Evolutionary conservation across 495 filamentous ascomycete species (phyloP).

Genomic region (Halenospora varia): DNA sequence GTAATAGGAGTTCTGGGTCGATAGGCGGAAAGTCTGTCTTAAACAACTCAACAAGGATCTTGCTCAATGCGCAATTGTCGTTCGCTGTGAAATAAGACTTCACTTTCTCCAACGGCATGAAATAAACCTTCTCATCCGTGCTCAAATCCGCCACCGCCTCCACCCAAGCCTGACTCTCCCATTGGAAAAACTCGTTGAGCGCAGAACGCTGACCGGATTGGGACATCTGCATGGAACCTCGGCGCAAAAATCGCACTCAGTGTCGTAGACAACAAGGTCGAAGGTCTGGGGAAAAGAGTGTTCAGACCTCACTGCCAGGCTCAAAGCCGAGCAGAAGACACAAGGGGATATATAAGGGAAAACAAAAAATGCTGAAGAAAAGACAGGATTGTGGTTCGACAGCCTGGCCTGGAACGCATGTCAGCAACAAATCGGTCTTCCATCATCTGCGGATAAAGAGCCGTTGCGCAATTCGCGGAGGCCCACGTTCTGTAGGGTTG

Average conservation of each 20-base stretch:
- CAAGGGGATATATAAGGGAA: no score
- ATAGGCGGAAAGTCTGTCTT: slow-evolving; percentile 11
- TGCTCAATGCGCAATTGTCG: slow-evolving; percentile 4
- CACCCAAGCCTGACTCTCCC: slow-evolving; percentile 15
- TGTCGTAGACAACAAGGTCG: no score
- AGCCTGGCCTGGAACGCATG: not conserved
- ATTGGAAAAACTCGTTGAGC: slow-evolving; percentile 16
- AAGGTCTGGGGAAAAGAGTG: no score
- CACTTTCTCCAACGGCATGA: slow-evolving; percentile 18
- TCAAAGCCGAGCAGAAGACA: no score
- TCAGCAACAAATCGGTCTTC: not conserved
- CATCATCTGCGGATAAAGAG: not conserved
- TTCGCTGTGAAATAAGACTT: slow-evolving; percentile 15
- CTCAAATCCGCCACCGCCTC: slow-evolving; percentile 13
- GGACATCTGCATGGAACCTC: no score
- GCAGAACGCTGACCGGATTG: slow-evolving; percentile 7
- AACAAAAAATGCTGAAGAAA: not conserved
- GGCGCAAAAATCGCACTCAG: no score
- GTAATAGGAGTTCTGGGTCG: slow-evolving; percentile 9
- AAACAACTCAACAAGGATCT: slow-evolving; percentile 18
- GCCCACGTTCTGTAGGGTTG: not conserved
- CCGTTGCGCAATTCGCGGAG: not conserved
- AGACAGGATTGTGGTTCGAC: not conserved
- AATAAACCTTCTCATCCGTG: slow-evolving; percentile 11
- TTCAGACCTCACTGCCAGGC: no score